Conservation (phyloP, 1,284 basidiomycete genomes). For the Blastosporella zonata region DNA sequence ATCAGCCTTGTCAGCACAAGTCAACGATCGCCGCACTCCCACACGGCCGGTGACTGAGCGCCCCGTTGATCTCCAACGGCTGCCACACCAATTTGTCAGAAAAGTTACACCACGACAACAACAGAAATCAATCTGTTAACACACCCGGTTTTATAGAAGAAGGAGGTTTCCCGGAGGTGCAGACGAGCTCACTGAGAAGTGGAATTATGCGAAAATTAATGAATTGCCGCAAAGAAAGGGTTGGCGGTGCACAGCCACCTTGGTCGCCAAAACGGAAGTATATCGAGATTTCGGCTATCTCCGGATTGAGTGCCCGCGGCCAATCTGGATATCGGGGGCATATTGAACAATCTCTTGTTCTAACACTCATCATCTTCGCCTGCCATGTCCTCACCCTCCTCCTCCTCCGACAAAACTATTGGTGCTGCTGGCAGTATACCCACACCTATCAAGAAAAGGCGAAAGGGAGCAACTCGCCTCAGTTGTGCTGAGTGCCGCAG, state of each 20-base stretch:
- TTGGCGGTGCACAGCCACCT: slow-evolving; percentile 7
- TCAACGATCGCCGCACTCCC: slow-evolving; percentile 9
- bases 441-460: slow-evolving; percentile 57
- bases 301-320: slow-evolving; percentile 16
- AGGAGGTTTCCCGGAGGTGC: not conserved
- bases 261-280: slow-evolving; percentile 14
- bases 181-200: not conserved
- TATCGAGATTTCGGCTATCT: slow-evolving; percentile 21
- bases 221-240: not conserved
- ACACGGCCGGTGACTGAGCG: slow-evolving; percentile 4
- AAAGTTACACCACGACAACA: slow-evolving; percentile 6
- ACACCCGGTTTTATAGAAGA: not conserved
- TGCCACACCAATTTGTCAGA: slow-evolving; percentile 11
- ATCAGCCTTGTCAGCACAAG: not conserved
- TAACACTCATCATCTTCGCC: slow-evolving; percentile 25
- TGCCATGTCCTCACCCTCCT: slow-evolving; percentile 39
- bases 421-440: slow-evolving; percentile 30
- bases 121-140: not conserved
- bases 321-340: slow-evolving; percentile 10
- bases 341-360: slow-evolving; percentile 16
- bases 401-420: slow-evolving; percentile 28
- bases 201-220: not conserved
- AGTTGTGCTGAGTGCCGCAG: slow-evolving; percentile 77
- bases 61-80: slow-evolving; percentile 1
- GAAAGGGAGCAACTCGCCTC: slow-evolving; percentile 72